Conservation (phyloP, 345 rosid genomes). For the Kandelia obovata region DNA sequence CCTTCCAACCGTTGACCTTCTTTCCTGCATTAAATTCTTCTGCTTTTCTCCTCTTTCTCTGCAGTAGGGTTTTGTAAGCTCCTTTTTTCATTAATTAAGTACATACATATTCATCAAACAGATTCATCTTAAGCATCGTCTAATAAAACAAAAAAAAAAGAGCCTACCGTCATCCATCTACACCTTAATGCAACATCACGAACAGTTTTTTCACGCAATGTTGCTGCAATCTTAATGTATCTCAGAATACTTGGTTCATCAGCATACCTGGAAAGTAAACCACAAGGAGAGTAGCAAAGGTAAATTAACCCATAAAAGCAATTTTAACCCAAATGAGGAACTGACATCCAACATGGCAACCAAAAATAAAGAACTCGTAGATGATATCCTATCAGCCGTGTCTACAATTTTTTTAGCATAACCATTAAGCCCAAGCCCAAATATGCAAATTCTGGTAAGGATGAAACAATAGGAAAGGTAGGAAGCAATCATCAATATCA, state of each 20-base stretch:
- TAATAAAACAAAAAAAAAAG: not conserved
- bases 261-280: slow-evolving; percentile 40
- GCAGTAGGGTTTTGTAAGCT: slow-evolving; percentile 20
- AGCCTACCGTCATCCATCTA: slow-evolving; percentile 83
- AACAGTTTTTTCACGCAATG: slow-evolving; percentile 74
- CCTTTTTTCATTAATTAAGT: not conserved
- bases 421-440: no score
- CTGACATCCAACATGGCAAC: no score
- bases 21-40: slow-evolving; percentile 57
- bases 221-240: slow-evolving; percentile 81
- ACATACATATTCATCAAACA: not conserved
- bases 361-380: no score
- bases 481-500: no score
- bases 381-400: no score
- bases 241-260: slow-evolving; percentile 76
- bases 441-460: no score
- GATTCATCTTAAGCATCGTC: not conserved
- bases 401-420: no score
- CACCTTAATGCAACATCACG: slow-evolving; percentile 98
- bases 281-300: no score
- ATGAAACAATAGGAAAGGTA: no score
- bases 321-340: no score
- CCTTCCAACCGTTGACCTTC: slow-evolving; percentile 65
- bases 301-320: no score
- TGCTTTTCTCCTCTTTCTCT: slow-evolving; percentile 89